Evolutionary conservation across 345 rosid genomes (phyloP), one percentile per base, ranked within the genome.

Genomic region (Barbarea vulgaris): DNA sequence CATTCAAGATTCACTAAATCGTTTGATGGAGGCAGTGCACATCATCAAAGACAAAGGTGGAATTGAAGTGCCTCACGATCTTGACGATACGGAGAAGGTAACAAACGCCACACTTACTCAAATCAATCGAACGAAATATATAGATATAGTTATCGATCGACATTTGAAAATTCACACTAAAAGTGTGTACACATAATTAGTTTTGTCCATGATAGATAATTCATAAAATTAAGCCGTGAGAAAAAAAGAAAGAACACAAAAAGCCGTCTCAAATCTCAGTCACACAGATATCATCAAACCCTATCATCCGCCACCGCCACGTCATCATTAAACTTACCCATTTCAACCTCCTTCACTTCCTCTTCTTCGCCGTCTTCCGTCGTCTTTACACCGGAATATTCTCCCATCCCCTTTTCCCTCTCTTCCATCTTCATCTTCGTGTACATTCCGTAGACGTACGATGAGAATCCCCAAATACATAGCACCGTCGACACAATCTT

Each of bases 391-490:
- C 81, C 81, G 67, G 72, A 4, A 41, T 71, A 57, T 57, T 25
- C 70, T 30, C 59, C 64, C 9, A 48, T 50, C 56, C 54, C 64
- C 6, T 24, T 47, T 59, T 51, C 60, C 53, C 17, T 44, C 73
- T 64, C 72, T 22, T 52, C 74, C 64, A 65, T 66, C 76, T 81
- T 82, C 59, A 54, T 62, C 72, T 81, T 87, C 36, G 51, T 53
- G 64, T 92, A 83, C 80, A 89, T 79, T 1, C 97, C 98, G 27
- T 90, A 90, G 0, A 87, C 91, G 64, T 91, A 90, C 85, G 17
- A 4, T n/a, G 82, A 88, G 64, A 94, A 94, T 0, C 97, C 99
- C 99, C 97, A 92, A 4, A 77, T 68, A 67, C 92, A 92, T 7
- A 95, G 84, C 81, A 87, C 75, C 15, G 96, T 87, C 15, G 99